Base-by-base conservation (phyloP, 2,329 filamentous ascomycete species). In the Trichoderma sp. region DNA sequence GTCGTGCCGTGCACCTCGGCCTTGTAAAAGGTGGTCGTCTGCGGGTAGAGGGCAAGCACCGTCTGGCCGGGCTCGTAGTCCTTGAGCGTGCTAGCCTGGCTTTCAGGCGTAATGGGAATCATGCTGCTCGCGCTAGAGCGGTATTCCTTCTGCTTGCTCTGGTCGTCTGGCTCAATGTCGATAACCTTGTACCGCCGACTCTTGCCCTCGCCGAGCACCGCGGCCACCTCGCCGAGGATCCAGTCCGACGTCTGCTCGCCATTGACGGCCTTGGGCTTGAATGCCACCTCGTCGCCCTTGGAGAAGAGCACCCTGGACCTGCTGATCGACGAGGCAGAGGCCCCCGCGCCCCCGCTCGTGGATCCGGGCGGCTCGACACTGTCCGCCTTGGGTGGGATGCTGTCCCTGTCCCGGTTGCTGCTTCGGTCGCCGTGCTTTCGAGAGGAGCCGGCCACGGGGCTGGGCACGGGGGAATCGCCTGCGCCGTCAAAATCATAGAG, bases 1-100 rank as follows among this genome's bases (percentile, higher is more conserved):
- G 88, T 80, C 81, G 85, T 88, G 43, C 88, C 88, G 77, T 91
- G 90, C 9, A 94, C 91, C 70, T 93, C 90, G 1, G 91, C 91
- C 74, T 90, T 88, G 75, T 95, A 95, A 71, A 95, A 94, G 0
- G 90, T 93, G 1, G 91, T 93, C 1, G 91, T 94, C 71, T 92
- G 88, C 0, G 91, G 91, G 72, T 95, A 95, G 65, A 92, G 80
- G 0, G 91, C 91, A 65, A 94, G 80, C 9, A 94, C 91, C 52
- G 87, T 85, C 73, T 89, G 91, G 51, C 90, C 89, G 45, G 85
- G 78, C 43, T 90, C 85, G 65, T 90, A 84, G 47, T 90, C 82
- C 4, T 83, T 78, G 17, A 89, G 79, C 2, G 77, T 86, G 67
- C 76, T 79, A 69, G 74, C 80, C 74, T 69, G 80, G 72, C 68